phyloP scores from a whole-genome alignment of 106 monocot species.

The Acorus gramineus region DNA sequence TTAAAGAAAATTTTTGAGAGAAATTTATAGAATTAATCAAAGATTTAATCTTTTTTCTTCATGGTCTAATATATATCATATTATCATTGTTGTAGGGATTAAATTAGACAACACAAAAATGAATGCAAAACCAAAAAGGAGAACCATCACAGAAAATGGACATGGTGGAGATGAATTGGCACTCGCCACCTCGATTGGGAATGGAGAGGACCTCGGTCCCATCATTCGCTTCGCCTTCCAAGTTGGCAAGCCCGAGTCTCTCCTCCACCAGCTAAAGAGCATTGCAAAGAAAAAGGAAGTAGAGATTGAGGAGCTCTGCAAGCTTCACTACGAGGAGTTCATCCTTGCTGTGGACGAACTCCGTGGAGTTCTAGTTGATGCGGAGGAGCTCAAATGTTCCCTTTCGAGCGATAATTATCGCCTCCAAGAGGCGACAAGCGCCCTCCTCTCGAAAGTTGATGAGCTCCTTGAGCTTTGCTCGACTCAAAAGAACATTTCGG shows the following conservation, averaged over 20 bases:
- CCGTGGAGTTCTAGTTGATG: conserved; percentile 51
- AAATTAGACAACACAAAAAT: conserved; percentile 11
- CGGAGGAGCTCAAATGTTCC: conserved; percentile 46
- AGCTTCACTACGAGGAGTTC: conserved; percentile 64
- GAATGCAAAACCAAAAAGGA: conserved; percentile 28
- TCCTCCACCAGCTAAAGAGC: conserved; percentile 35
- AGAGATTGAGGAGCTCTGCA: conserved; percentile 74
- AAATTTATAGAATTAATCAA: no score
- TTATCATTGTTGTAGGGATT: no score
- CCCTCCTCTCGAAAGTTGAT: conserved; percentile 41
- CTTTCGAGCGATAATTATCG: conserved; percentile 39
- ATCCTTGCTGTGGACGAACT: conserved; percentile 70
- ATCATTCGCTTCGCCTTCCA: conserved; percentile 49
- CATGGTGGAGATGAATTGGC: conserved; percentile 22
- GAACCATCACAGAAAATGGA: conserved; percentile 26
- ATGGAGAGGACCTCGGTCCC: conserved; percentile 55
- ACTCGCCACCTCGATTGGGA: conserved; percentile 31
- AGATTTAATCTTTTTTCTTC: no score
- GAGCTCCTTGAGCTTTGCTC: conserved; percentile 48
- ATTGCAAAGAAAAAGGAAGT: conserved; percentile 55
- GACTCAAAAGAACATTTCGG: conserved; percentile 40
- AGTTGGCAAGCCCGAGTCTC: conserved; percentile 47
- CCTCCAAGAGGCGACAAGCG: conserved; percentile 36
- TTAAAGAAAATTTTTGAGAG: no score
- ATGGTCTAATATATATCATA: no score